Conservation (phyloP, 1,139 yeast genomes). For the Petasospora rhodanensis region DNA sequence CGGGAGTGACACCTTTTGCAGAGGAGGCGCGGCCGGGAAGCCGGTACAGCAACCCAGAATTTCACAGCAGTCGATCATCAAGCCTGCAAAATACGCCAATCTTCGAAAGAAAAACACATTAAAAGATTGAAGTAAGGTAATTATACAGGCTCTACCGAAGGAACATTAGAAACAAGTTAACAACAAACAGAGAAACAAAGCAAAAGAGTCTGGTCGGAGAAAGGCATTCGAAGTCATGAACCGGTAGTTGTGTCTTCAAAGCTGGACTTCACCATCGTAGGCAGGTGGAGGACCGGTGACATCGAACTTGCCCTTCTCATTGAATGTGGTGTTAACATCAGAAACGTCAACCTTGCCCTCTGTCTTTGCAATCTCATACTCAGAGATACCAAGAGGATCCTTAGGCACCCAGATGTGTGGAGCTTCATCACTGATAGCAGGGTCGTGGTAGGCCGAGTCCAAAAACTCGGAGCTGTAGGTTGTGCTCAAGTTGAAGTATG, state of each 20-base stretch:
- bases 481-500: constrained; percentile 31
- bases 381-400: constrained; percentile 67
- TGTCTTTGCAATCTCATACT: constrained; percentile 55
- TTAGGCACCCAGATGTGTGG: constrained; percentile 69
- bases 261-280: constrained; percentile 23
- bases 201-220: too few species aligned
- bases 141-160: too few species aligned
- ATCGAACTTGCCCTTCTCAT: constrained; percentile 34
- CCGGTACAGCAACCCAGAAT: too few species aligned
- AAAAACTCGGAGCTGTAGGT: constrained; percentile 31
- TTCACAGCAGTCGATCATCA: too few species aligned
- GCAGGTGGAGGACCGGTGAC: constrained; percentile 64
- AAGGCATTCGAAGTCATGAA: too few species aligned
- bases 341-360: constrained; percentile 50
- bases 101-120: too few species aligned
- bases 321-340: constrained; percentile 33
- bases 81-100: too few species aligned
- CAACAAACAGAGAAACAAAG: too few species aligned
- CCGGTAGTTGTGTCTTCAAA: constrained; percentile 4
- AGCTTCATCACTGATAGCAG: constrained; percentile 54
- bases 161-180: too few species aligned
- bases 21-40: too few species aligned
- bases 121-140: too few species aligned
- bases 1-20: too few species aligned
- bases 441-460: constrained; percentile 58